Conservation (phyloP, 2,329 filamentous ascomycete species). For the Elsinoe fawcettii region DNA sequence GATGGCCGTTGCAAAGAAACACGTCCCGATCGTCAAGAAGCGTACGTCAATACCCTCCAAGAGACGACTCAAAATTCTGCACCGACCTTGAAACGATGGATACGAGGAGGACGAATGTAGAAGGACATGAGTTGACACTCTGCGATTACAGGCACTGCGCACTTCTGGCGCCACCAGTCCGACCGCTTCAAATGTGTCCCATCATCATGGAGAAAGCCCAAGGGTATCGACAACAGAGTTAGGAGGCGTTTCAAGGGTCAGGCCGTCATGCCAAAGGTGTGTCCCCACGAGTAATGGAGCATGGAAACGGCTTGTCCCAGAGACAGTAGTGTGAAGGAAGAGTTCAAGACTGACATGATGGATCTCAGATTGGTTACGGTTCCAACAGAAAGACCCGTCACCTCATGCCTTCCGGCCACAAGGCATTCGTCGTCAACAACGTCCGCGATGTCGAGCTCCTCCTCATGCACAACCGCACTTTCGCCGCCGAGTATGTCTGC, state of each 20-base stretch:
- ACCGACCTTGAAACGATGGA: slow-evolving; percentile 2
- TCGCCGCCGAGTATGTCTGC: slow-evolving; percentile 84
- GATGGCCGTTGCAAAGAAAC: slow-evolving; percentile 99
- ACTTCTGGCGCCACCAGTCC: slow-evolving; percentile 95
- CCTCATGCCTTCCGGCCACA: slow-evolving; percentile 98
- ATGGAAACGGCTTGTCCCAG: not conserved
- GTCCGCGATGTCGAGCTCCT: slow-evolving; percentile 90
- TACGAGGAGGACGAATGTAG: not conserved
- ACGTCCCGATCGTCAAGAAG: slow-evolving; percentile 99
- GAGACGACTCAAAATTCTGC: slow-evolving; percentile 1
- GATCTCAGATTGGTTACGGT: slow-evolving; percentile 83
- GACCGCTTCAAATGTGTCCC: slow-evolving; percentile 92
- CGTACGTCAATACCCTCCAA: slow-evolving; percentile 57
- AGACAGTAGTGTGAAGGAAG: not conserved
- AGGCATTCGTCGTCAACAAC: slow-evolving; percentile 99
- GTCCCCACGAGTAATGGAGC: slow-evolving; percentile 28
- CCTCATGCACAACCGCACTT: slow-evolving; percentile 99
- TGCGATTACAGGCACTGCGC: slow-evolving; percentile 66
- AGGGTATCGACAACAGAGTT: slow-evolving; percentile 99
- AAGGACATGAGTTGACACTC: slow-evolving; percentile 24
- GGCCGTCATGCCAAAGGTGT: slow-evolving; percentile 95
- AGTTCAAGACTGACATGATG: slow-evolving; percentile 4
- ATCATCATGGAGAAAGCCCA: slow-evolving; percentile 95
- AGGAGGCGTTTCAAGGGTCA: slow-evolving; percentile 95
- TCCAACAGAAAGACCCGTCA: slow-evolving; percentile 99